phyloP scores from a whole-genome alignment of 1,284 basidiomycete species.

The Heterobasidion irregulare region DNA sequence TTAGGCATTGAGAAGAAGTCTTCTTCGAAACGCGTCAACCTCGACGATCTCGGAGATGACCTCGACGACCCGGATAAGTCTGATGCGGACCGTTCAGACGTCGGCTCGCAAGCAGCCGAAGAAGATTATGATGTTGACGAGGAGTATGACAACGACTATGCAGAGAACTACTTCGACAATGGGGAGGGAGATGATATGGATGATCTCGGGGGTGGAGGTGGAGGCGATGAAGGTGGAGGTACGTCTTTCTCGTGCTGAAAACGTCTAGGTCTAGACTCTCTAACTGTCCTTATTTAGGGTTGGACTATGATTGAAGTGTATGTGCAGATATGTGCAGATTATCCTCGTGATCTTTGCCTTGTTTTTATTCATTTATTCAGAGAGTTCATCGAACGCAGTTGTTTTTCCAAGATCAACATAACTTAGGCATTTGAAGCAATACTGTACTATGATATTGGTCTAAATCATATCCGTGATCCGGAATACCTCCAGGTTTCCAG shows the following conservation, averaged over 20 bases:
- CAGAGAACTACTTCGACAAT: slow-evolving; percentile 81
- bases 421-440: too few relatives aligned
- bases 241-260: not conserved
- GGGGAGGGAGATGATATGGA: slow-evolving; percentile 74
- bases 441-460: too few relatives aligned
- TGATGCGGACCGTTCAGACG: slow-evolving; percentile 54
- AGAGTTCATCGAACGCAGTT: too few relatives aligned
- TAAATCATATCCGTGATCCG: too few relatives aligned
- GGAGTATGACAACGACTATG: slow-evolving; percentile 81
- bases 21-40: slow-evolving; percentile 37
- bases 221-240: slow-evolving; percentile 54
- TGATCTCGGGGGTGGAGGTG: slow-evolving; percentile 59
- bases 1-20: slow-evolving; percentile 25
- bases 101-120: slow-evolving; percentile 48
- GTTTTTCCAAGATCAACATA: too few relatives aligned
- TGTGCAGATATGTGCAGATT: not conserved
- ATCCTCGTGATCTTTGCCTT: too few relatives aligned
- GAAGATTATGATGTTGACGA: slow-evolving; percentile 79
- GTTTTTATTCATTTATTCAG: too few relatives aligned
- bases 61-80: slow-evolving; percentile 65
- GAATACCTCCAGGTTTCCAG: too few relatives aligned
- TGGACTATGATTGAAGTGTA: slow-evolving; percentile 19
- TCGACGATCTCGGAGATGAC: slow-evolving; percentile 60
- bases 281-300: slow-evolving; percentile 12
- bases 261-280: not conserved